Evolutionary conservation across 495 filamentous ascomycete species (phyloP).

Genomic region (Tuber calosporum): DNA sequence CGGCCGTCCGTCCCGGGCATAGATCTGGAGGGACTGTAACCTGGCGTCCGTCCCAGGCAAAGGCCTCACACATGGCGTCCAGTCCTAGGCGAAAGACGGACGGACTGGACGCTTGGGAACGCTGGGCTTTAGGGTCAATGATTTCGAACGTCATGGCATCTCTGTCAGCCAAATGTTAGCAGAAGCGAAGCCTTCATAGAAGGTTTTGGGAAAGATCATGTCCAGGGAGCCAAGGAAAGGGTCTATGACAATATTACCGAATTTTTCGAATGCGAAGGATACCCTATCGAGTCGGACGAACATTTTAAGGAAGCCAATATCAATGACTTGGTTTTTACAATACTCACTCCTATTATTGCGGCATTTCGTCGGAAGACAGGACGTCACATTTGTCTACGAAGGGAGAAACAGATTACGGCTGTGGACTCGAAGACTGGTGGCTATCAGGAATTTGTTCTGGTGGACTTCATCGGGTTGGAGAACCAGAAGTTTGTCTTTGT

Average conservation of each 20-base stretch:
- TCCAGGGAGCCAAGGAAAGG: slow-evolving; percentile 11
- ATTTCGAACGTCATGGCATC: not conserved
- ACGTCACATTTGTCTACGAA: slow-evolving; percentile 10
- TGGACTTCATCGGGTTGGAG: slow-evolving; percentile 7
- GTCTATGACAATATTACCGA: slow-evolving; percentile 18
- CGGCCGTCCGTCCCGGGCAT: no score
- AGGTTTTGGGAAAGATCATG: no score
- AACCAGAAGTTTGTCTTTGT: slow-evolving; percentile 13
- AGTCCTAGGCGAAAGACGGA: no score
- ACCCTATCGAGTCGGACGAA: no score
- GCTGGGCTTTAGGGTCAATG: not conserved
- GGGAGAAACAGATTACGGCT: slow-evolving; percentile 13
- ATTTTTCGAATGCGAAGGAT: slow-evolving; percentile 14
- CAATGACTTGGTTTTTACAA: no score
- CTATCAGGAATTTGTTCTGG: no score
- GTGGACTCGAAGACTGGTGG: no score
- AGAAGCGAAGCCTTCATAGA: not conserved
- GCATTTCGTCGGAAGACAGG: slow-evolving; percentile 4
- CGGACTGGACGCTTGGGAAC: no score
- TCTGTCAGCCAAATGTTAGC: not conserved
- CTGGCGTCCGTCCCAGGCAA: no score
- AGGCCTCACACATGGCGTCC: no score
- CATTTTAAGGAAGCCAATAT: no score
- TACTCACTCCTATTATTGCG: not conserved
- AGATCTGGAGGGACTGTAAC: no score